A percentile compares a stretch with the other conserved stretches of the same genome.
Conservation (phyloP, 2,329 filamentous ascomycete genomes). For the Eutypa lata region DNA sequence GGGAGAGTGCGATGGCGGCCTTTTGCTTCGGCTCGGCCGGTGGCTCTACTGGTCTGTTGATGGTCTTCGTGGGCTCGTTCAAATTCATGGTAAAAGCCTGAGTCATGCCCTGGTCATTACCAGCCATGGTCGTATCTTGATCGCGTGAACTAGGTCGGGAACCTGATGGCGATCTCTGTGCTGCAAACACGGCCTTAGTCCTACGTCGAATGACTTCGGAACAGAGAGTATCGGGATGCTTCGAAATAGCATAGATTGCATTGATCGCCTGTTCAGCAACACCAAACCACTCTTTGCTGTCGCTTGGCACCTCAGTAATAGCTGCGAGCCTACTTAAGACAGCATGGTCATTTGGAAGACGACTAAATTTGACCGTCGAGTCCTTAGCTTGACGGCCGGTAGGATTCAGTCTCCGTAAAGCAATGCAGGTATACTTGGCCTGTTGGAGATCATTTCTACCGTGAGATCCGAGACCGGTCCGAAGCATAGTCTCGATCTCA, state of each 20-base stretch:
- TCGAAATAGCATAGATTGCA: conserved; percentile 90
- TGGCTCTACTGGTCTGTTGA: conserved; percentile 24
- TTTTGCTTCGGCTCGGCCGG: conserved; percentile 56
- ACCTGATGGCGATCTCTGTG: conserved; percentile 30
- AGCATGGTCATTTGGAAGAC: conserved; percentile 88
- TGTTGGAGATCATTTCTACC: conserved; percentile 82
- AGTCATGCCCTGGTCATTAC: conserved; percentile 31
- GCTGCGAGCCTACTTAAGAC: conserved; percentile 77
- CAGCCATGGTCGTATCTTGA: conserved; percentile 33
- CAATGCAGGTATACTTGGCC: conserved; percentile 93
- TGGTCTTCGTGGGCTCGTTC: conserved; percentile 29
- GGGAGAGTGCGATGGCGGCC: conserved; percentile 74
- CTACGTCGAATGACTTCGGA: conserved; percentile 87
- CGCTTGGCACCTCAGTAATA: conserved; percentile 79
- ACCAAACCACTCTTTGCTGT: conserved; percentile 94
- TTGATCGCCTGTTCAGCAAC: conserved; percentile 94
- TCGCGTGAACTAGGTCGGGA: conserved; percentile 49
- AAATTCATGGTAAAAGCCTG: conserved; percentile 27
- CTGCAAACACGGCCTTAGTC: conserved; percentile 73
- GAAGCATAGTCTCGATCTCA: conserved; percentile 91
- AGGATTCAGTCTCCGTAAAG: conserved; percentile 85
- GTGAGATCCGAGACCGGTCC: conserved; percentile 78
- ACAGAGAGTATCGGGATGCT: conserved; percentile 89
- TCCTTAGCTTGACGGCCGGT: conserved; percentile 77
- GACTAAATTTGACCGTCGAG: conserved; percentile 64